Evolutionary conservation across 2,329 filamentous ascomycete genomes (phyloP).

Genomic region (Tricladium varicosporioides): DNA sequence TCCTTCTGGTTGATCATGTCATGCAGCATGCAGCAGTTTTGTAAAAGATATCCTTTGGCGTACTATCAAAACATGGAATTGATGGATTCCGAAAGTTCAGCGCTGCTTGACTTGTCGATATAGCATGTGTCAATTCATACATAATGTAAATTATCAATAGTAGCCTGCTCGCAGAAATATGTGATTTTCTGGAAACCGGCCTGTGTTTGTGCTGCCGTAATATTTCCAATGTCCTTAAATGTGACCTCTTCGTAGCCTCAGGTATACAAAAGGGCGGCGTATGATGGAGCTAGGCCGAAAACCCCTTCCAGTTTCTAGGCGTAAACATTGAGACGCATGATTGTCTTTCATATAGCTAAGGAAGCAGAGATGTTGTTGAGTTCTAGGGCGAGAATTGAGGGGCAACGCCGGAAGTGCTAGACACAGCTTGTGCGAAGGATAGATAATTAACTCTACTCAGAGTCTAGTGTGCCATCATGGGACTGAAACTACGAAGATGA

Average conservation of each 20-base stretch:
- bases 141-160: not conserved
- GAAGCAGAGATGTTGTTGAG: no score
- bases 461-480: no score
- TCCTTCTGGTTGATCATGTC: constrained; percentile 36
- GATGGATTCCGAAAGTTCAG: constrained; percentile 16
- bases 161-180: not conserved
- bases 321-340: not conserved
- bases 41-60: not conserved
- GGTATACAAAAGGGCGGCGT: constrained; percentile 17
- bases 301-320: not conserved
- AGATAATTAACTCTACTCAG: no score
- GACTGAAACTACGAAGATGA: no score
- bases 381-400: no score
- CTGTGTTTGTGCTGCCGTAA: not conserved
- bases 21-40: constrained; percentile 21
- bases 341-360: no score
- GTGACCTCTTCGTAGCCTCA: constrained; percentile 15
- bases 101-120: constrained; percentile 17
- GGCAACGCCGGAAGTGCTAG: no score
- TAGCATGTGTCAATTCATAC: constrained; percentile 18
- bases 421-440: no score
- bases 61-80: constrained; percentile 22
- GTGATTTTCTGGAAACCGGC: constrained; percentile 10
- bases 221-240: constrained; percentile 1
- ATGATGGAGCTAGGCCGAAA: constrained; percentile 13